phyloP scores from a whole-genome alignment of 2,329 filamentous ascomycete species.

The Tolypocladium amazonense region DNA sequence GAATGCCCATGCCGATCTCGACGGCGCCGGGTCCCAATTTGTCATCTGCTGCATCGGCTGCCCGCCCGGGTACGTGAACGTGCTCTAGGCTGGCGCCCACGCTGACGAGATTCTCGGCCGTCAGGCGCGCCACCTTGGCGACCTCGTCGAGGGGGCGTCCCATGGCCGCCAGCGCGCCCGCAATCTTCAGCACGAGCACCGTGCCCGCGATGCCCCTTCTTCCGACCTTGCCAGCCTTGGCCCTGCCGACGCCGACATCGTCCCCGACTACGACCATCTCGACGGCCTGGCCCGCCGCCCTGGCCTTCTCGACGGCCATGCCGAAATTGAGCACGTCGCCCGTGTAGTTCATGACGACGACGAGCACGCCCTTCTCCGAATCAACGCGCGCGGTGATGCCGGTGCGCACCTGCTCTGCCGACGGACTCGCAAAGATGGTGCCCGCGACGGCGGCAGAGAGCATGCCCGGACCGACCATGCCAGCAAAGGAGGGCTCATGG shows the following conservation, averaged over 20 bases:
- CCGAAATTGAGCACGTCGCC: constrained; percentile 87
- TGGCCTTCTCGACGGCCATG: constrained; percentile 85
- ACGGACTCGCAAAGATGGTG: constrained; percentile 76
- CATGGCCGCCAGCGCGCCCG: constrained; percentile 68
- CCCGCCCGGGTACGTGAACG: constrained; percentile 84
- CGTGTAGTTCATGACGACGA: constrained; percentile 95
- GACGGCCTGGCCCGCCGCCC: constrained; percentile 62
- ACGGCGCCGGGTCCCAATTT: constrained; percentile 37
- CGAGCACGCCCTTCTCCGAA: constrained; percentile 62
- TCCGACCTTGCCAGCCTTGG: constrained; percentile 81
- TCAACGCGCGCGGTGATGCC: constrained; percentile 67
- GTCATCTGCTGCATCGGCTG: constrained; percentile 41
- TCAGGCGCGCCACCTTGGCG: constrained; percentile 57
- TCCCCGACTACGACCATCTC: constrained; percentile 91
- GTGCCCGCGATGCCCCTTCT: constrained; percentile 85
- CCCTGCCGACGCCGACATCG: constrained; percentile 79
- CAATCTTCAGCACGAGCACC: constrained; percentile 83
- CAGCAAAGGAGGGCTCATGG: constrained; percentile 81
- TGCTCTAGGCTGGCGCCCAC: constrained; percentile 80
- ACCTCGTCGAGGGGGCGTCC: constrained; percentile 62
- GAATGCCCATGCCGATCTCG: constrained; percentile 68
- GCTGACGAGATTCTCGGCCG: constrained; percentile 67
- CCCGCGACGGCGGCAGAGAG: constrained; percentile 76
- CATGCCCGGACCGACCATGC: constrained; percentile 73
- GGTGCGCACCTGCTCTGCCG: constrained; percentile 69